These are phyloP conservation scores for Taphrina populina DNA, from an alignment of 1,139 yeast genomes.

Conservation along the genomic window DNA sequence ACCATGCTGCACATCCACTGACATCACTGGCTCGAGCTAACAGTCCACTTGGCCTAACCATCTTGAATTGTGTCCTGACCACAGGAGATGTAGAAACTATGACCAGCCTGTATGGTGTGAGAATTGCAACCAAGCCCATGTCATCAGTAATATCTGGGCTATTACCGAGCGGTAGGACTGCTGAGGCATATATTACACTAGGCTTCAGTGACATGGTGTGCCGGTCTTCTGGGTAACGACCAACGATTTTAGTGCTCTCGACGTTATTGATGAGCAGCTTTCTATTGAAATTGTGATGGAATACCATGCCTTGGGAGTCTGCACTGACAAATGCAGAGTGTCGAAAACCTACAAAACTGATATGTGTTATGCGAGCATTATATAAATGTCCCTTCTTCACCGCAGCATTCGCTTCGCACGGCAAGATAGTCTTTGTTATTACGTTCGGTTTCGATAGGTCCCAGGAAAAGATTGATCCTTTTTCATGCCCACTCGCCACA, in stretches of 20 bases:
- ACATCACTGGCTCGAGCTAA: constrained; percentile 12
- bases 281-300: constrained; percentile 60
- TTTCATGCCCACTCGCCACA: constrained; percentile 52
- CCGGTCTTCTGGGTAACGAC: constrained; percentile 46
- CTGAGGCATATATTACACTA: constrained; percentile 48
- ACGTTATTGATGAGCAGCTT: constrained; percentile 55
- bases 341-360: constrained; percentile 58
- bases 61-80: constrained; percentile 55
- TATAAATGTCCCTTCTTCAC: constrained; percentile 56
- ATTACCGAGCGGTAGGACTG: constrained; percentile 58
- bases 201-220: constrained; percentile 40
- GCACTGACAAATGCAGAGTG: constrained; percentile 60
- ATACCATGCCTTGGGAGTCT: constrained; percentile 60
- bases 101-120: constrained; percentile 55
- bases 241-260: constrained; percentile 56
- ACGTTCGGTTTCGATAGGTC: constrained; percentile 43
- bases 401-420: constrained; percentile 45
- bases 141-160: constrained; percentile 55
- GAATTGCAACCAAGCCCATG: constrained; percentile 61
- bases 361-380: constrained; percentile 51
- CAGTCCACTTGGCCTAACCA: constrained; percentile 16
- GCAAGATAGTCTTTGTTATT: constrained; percentile 39
- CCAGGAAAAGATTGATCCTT: constrained; percentile 54
- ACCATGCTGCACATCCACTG: constrained; percentile 25
- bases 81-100: constrained; percentile 59